These are phyloP conservation scores for Friedmanniomyces simplex DNA, from an alignment of 495 filamentous ascomycete species.

Conservation along the genomic window DNA sequence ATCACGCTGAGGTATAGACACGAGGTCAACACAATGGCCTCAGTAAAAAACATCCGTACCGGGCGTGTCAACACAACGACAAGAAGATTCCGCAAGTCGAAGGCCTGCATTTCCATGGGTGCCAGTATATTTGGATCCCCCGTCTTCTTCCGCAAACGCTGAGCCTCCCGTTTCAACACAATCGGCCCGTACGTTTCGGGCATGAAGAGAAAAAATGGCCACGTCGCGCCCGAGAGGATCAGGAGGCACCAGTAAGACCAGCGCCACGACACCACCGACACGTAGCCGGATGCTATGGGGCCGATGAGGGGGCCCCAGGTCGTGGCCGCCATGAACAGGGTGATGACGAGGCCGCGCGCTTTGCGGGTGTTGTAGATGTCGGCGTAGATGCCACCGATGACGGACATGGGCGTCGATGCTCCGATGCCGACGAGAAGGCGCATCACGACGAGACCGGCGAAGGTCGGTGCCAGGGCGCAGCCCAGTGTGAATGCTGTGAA, in stretches of 20 bases:
- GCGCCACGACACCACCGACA: constrained; percentile 33
- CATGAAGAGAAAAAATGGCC: constrained; percentile 30
- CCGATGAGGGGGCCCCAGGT: constrained; percentile 32
- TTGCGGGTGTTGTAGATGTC: constrained; percentile 55
- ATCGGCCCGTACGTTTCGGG: constrained; percentile 54
- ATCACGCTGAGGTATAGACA: constrained; percentile 59
- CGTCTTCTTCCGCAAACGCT: constrained; percentile 39
- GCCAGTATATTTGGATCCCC: constrained; percentile 30
- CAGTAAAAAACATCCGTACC: constrained; percentile 44
- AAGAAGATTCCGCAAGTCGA: constrained; percentile 30
- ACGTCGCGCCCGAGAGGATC: constrained; percentile 35
- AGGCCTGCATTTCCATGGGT: constrained; percentile 36
- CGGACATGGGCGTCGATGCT: constrained; percentile 57
- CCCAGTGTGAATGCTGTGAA: constrained; percentile 61
- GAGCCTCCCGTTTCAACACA: constrained; percentile 46
- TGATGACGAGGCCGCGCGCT: constrained; percentile 57
- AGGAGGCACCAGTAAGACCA: constrained; percentile 47
- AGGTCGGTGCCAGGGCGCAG: constrained; percentile 59
- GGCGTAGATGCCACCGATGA: constrained; percentile 63
- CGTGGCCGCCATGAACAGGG: constrained; percentile 57
- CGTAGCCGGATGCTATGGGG: constrained; percentile 32
- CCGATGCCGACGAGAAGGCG: constrained; percentile 53
- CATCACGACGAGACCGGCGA: constrained; percentile 56
- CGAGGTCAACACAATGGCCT: constrained; percentile 54
- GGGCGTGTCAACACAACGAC: constrained; percentile 39